Base-by-base conservation (phyloP, 1,284 basidiomycete genomes). In the Amylostereum areolatum region DNA sequence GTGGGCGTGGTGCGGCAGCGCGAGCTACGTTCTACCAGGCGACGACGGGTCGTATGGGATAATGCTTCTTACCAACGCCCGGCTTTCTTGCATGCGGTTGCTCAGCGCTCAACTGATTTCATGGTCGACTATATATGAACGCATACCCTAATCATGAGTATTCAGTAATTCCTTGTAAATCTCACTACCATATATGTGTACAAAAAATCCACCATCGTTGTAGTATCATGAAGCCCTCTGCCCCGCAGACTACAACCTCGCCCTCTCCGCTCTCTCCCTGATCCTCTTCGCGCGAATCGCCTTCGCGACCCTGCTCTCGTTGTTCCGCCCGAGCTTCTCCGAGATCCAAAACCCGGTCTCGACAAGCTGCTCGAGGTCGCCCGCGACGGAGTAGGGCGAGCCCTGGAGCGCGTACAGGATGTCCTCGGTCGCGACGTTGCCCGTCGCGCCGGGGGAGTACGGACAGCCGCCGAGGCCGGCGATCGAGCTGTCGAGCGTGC, bases 401-500 rank as follows among this genome's bases (percentile, higher is more conserved):
- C 75, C 80, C 44, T 83, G 80, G 4, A 97, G 74, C 0, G 89
- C 88, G 57, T 96, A 93, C 3, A 97, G 73, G 0, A 96, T 82
- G 57, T 94, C 92, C 62, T 96, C 93, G 0, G 92, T 95, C 0
- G 90, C 85, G 28, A 94, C 89, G 59, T 95, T 95, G n/a, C 92
- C 92, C 0, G 90, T 94, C 4, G 93, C 92, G 1, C 94, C 94
- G 0, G 95, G 95, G 0, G 92, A 93, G 67, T 94, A 98, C 1
- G 95, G 94, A 61, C 95, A 97, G 10, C 94, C 93, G 2, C 95
- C 95, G 0, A 97, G 78, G 0, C 94, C 93, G 4, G 85, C 91
- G 4, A 97, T 81, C 2, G 89, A 86, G 5, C 84, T 71, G 61
- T 89, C 83, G 46, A 87, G 74, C 18, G 83, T 81, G 43, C 85